Conservation (phyloP, 176 grass and related monocot genomes). For the Poa pratensis region DNA sequence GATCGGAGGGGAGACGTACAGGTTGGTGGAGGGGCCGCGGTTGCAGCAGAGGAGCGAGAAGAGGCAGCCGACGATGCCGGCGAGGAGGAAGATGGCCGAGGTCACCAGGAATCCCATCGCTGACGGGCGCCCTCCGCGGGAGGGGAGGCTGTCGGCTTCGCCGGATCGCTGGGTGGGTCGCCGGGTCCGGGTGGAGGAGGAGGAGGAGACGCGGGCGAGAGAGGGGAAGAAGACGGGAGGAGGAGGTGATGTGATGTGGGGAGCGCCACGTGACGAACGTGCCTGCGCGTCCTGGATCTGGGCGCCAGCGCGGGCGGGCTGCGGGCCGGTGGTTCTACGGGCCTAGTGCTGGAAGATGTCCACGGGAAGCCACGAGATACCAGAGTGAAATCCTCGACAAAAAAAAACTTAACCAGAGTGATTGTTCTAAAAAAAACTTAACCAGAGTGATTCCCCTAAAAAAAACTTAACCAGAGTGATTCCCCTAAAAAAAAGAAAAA, state of each 20-base stretch:
- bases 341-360: not conserved
- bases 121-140: too few species aligned
- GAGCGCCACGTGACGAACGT: conserved; percentile 33
- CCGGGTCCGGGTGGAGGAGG: not conserved
- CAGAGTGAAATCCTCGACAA: too few species aligned
- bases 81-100: conserved; percentile 61
- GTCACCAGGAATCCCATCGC: conserved; percentile 70
- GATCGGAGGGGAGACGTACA: conserved; percentile 30
- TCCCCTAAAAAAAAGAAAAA: too few species aligned
- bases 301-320: too few species aligned
- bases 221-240: not conserved
- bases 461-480: too few species aligned
- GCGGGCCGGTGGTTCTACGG: not conserved
- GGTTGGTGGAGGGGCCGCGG: conserved; percentile 67
- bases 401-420: too few species aligned
- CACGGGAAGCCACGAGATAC: too few species aligned
- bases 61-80: conserved; percentile 53
- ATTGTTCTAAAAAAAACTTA: too few species aligned
- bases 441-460: too few species aligned
- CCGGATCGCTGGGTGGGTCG: conserved; percentile 20
- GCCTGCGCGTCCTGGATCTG: not conserved
- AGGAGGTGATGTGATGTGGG: not conserved
- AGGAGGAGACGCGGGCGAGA: too few species aligned
- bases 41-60: conserved; percentile 66
- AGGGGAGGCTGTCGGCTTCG: not conserved